Conservation (phyloP, 345 rosid genomes). For the Eucalyptus leucophloia region DNA sequence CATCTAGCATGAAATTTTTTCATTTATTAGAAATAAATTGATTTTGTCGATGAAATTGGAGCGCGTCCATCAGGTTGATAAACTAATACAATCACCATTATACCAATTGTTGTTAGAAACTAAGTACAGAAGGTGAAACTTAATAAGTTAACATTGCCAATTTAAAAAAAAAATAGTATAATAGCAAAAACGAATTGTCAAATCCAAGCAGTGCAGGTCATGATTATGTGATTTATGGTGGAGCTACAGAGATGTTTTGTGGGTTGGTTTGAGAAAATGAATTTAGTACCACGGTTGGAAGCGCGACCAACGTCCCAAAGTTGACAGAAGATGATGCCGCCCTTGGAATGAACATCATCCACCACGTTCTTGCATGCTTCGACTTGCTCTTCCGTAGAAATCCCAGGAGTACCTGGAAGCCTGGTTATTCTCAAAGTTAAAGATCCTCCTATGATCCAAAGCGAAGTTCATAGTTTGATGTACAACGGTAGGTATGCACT, state of each 20-base stretch:
- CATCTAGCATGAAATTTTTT: conserved; percentile 50
- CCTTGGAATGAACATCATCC: not conserved
- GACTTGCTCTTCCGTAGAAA: conserved; percentile 56
- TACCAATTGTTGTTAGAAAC: not conserved
- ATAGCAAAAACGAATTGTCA: not conserved
- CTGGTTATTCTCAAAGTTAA: conserved; percentile 8
- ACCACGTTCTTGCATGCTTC: conserved; percentile 76
- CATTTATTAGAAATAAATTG: conserved; percentile 43
- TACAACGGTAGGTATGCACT: not conserved
- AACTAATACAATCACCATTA: conserved; percentile 8
- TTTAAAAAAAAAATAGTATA: not conserved
- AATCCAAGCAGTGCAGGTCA: conserved; percentile 2
- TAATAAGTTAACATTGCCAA: not conserved
- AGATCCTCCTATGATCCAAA: not conserved
- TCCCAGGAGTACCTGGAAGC: conserved; percentile 83
- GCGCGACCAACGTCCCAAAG: not conserved
- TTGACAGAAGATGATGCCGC: not conserved
- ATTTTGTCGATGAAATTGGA: conserved; percentile 58
- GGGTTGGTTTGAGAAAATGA: not conserved
- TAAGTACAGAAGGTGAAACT: not conserved
- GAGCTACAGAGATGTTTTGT: not conserved
- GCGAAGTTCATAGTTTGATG: not conserved
- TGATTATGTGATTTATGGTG: conserved; percentile 3
- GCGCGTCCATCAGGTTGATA: conserved; percentile 56
- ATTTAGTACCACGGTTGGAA: not conserved